These are phyloP conservation scores for Acanthamoeba sp. DNA, from an alignment of 208 protist genomes.

Conservation along the genomic window DNA sequence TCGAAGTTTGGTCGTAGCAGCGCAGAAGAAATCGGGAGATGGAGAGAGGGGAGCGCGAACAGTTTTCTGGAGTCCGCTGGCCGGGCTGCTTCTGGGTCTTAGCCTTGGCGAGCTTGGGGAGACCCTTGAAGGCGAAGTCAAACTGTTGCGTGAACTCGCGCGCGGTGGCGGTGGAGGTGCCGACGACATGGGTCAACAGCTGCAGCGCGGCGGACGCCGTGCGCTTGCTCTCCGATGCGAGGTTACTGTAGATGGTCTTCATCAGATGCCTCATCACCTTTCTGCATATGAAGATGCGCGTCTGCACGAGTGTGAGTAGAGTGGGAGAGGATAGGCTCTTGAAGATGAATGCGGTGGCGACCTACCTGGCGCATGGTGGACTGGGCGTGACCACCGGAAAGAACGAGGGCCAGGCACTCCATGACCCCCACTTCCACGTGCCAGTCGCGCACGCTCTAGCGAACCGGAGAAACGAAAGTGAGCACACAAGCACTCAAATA, in stretches of 20 bases:
- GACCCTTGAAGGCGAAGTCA: constrained; percentile 21
- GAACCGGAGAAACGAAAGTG: neutral
- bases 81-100: neutral
- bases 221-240: neutral
- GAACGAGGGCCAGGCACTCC: constrained; percentile 28
- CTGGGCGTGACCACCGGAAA: neutral
- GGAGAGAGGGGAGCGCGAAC: neutral
- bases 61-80: neutral
- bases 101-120: constrained; percentile 1
- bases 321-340: neutral
- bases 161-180: constrained; percentile 11
- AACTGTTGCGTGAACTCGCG: constrained; percentile 23
- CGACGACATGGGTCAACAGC: neutral
- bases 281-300: constrained; percentile 2
- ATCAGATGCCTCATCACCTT: constrained; percentile 9
- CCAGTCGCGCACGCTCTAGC: constrained; percentile 1
- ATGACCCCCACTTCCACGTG: neutral
- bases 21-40: neutral
- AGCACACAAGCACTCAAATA: neutral
- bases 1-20: too few species aligned
- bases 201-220: neutral
- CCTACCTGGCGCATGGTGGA: neutral
- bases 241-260: constrained; percentile 31
- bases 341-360: neutral
- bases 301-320: neutral